Base-by-base conservation (phyloP, 2,329 filamentous ascomycete species). In the Lithohypha guttulata region DNA sequence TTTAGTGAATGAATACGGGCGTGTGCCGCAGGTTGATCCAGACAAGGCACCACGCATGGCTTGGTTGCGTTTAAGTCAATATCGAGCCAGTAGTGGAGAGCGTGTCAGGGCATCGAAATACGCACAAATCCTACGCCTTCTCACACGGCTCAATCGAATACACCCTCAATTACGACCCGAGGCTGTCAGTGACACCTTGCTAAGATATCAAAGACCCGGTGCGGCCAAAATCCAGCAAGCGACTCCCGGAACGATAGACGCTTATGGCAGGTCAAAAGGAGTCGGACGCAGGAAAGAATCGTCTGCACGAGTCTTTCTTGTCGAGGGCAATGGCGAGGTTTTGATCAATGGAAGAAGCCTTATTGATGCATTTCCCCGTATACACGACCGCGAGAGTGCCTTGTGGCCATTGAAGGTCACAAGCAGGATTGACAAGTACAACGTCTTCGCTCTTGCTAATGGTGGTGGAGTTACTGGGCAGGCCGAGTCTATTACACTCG, bases 381-480 rank as follows among this genome's bases (percentile, higher is more conserved):
- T 95, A 35, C 89, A 98, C 59, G 89, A 98, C 61, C 78, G 91
- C 29, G 91, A 96, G 67, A 95, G 85, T 56, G 89, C 84, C 2
- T 67, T 94, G 3, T 98, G 89, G 89, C 78, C 89, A 6, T 63
- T 98, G 55, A 85, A 87, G 54, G 73, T 77, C 34, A 93, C 86
- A 17, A 70, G 81, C 29, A 71, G 91, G 47, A 63, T 93, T 48
- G 86, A 94, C 69, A 96, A 95, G 62, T 98, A 98, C 69, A 98
- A 98, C 55, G 77, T 95, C 3, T 98, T 85, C 79, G 87, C 80
- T 38, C 64, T 83, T 34, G 84, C 86, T 2, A 71, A 74, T 43
- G 91, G 91, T 41, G 91, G 91, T 50, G 91, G 91, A 52, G 81
- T 83, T 33, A 98, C 91, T 34, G 91, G 91, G 2, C 93, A 98